Evolutionary conservation across 1,284 basidiomycete genomes (phyloP), one percentile per base, ranked within the genome.

Genomic region (Porogramme epimiltina): DNA sequence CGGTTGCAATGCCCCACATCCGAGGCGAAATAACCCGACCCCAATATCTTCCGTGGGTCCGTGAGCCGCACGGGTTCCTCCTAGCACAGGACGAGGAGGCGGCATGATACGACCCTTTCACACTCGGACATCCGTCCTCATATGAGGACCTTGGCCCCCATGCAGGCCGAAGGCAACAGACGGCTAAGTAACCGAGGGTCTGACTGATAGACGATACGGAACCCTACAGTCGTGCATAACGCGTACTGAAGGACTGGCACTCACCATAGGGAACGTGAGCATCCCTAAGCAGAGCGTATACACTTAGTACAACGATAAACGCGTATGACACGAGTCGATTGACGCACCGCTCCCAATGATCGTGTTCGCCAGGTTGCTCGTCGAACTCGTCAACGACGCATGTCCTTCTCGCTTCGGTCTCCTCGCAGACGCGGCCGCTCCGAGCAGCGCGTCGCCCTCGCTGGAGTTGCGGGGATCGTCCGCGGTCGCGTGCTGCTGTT

Each of bases 341-440:
- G 9, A 81, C 79, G 66, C 70, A 83, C 92, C 93, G 52, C 89
- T 93, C 15, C 93, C 92, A 63, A 95, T 89, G 62, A 94, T 93
- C 0, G 93, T 95, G 64, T 95, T 93, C 41, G 84, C 76, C 47
- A 94, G 73, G 64, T 95, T 95, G 58, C 87, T 84, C 45, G 89
- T 77, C 52, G 80, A 84, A 58, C 88, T 89, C 22, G 75, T 61
- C 26, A 91, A 68, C 40, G 72, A 81, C 23, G 87, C 89, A 68
- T 83, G 81, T 0, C 89, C 89, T 36, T 89, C 85, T 40, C 60
- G 61, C 61, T 76, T 67, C 18, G 54, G 46, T 45, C 46, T 61
- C 56, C 69, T 70, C 24, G 59, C 54, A 6, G 62, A 57, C 13
- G 72, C 61, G 45, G 72, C 72, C 25, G 68, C 71, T 31, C 80